A percentile compares a stretch with the other conserved stretches of the same genome.
phyloP scores from a whole-genome alignment of 768 basidiomycete genomes.

The Boletus coccyginus region DNA sequence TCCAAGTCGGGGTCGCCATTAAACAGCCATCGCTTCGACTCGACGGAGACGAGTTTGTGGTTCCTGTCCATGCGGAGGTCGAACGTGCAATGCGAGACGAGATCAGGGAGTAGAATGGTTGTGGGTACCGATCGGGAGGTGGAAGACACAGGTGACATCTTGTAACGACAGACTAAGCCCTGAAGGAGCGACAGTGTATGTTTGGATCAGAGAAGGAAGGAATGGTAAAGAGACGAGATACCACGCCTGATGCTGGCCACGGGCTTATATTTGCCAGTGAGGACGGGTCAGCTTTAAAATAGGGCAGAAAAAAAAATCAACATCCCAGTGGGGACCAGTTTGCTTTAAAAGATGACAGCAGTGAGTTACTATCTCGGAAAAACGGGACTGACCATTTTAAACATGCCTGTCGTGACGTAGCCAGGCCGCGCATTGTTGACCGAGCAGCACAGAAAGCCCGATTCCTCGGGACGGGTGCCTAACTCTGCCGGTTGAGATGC shows the following conservation, averaged over 20 bases:
- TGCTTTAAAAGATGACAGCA: slow-evolving; percentile 15
- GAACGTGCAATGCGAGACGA: slow-evolving; percentile 72
- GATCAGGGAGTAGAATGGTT: slow-evolving; percentile 69
- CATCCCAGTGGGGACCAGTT: background rate
- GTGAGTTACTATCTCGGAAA: background rate
- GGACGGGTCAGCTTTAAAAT: slow-evolving; percentile 16
- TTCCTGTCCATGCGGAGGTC: slow-evolving; percentile 53
- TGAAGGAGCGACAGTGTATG: slow-evolving; percentile 12
- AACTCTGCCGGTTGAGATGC: background rate
- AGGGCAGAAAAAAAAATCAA: background rate
- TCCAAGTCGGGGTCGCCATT: slow-evolving; percentile 52
- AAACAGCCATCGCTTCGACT: slow-evolving; percentile 73
- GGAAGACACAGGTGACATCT: slow-evolving; percentile 18
- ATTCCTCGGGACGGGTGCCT: background rate
- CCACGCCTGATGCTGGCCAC: background rate
- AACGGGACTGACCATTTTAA: slow-evolving; percentile 4
- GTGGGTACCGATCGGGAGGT: slow-evolving; percentile 24
- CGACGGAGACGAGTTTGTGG: slow-evolving; percentile 55
- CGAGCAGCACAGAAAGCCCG: background rate
- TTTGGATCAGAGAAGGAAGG: background rate
- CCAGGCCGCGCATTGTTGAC: background rate
- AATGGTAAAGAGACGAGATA: background rate
- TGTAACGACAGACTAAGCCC: slow-evolving; percentile 12
- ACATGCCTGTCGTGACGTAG: background rate
- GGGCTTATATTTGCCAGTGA: slow-evolving; percentile 9